Evolutionary conservation across 2,329 filamentous ascomycete genomes (phyloP), one percentile per base, ranked within the genome.

Genomic region (Taxawa tesnikishii): DNA sequence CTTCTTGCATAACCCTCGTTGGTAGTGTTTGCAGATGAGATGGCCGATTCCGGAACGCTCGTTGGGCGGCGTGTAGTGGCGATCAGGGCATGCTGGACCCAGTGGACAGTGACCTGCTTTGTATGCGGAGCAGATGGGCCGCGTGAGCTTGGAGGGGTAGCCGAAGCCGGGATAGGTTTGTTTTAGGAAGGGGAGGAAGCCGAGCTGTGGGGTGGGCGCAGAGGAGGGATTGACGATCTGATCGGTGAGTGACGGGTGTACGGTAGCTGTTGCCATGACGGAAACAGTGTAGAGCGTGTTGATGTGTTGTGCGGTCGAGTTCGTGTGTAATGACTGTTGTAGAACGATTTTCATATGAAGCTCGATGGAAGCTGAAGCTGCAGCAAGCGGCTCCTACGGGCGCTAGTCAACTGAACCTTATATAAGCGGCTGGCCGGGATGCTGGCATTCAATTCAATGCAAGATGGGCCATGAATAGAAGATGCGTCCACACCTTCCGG

Each of bases 11-110:
- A 98, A 74, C 0, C 87, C 88, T 43, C 92, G 83, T 50, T 96
- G 76, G 78, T 90, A 96, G 68, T 96, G 90, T 65, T 98, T 98
- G 75, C 90, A 98, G 39, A 98, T 88, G 11, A 96, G 75, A 34
- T 53, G 47, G n/a, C 43, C 43, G 36, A 53, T 48, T 11, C 46
- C 49, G 5, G 42, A 45, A 11, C 47, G 43, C 30, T 51, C 49
- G 34, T 43, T 51, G 73, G 63, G 64, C 15, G 62, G 58, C 5
- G 62, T 55, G 37, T 62, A 64, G 63, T 96, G 88, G 31, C 84
- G 81, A 58, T 96, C 85, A 2, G 84, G 75, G 56, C 90, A 96
- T 34, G 74, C 70, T 39, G 79, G 75, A 24, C 87, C 88, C 40
- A 87, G 70, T 1, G 87, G 84, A 52, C 90, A 96, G 59, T 87